Conservation (phyloP, 139 green algal genomes). For the Chlamydomonas applanata region DNA sequence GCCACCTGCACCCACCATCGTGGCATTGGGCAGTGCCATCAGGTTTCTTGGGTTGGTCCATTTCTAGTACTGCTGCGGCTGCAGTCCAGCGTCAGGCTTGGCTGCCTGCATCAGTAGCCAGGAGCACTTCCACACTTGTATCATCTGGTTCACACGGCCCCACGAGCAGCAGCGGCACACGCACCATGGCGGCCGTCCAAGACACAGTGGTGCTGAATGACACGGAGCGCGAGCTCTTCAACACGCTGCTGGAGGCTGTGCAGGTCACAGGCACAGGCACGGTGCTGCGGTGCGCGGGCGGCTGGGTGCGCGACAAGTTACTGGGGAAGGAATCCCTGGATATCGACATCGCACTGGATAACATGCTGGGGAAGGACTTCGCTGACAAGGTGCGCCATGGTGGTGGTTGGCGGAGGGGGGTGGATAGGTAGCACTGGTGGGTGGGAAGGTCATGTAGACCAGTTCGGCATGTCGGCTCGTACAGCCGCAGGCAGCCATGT, state of each 20-base stretch:
- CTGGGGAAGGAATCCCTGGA: conserved; percentile 82
- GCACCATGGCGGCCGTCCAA: conserved; percentile 4
- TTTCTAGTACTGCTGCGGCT: not conserved
- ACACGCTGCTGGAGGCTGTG: conserved; percentile 63
- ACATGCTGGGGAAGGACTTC: conserved; percentile 88
- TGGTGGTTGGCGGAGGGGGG: too few relatives aligned
- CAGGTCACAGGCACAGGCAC: conserved; percentile 38
- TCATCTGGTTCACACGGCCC: too few relatives aligned
- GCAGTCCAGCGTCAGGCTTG: not conserved
- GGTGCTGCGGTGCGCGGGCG: conserved; percentile 79
- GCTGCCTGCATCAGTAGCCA: too few relatives aligned
- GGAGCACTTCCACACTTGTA: too few relatives aligned
- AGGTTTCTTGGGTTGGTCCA: too few relatives aligned
- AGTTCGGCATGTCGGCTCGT: too few relatives aligned
- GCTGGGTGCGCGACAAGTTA: conserved; percentile 97
- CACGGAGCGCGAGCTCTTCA: conserved; percentile 75
- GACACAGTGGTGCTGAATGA: conserved; percentile 61
- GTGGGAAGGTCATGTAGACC: too few relatives aligned
- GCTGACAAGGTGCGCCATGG: conserved; percentile 66
- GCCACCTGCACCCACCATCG: too few relatives aligned
- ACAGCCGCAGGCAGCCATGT: too few relatives aligned
- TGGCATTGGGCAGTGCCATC: too few relatives aligned
- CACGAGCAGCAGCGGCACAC: not conserved
- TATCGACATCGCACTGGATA: conserved; percentile 96
- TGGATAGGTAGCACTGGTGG: not conserved